phyloP scores from a whole-genome alignment of 148 eudicot genomes.

The Beta vulgaris region DNA sequence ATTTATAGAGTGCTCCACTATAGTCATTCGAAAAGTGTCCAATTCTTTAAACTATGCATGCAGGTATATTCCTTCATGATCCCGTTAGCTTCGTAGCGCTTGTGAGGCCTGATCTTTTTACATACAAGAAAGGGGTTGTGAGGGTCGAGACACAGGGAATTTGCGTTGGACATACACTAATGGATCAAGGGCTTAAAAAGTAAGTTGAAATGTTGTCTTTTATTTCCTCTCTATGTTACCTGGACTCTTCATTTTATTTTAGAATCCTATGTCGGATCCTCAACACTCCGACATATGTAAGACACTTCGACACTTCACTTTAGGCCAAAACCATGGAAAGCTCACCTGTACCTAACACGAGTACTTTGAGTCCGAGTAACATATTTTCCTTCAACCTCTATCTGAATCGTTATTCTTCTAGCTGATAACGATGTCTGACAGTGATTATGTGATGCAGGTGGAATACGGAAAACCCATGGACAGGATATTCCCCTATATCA shows the following conservation, averaged over 20 bases:
- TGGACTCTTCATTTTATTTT: too few species aligned
- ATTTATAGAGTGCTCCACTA: not conserved
- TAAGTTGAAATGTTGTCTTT: slow-evolving; percentile 21
- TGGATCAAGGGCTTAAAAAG: slow-evolving; percentile 93
- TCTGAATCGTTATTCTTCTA: not conserved
- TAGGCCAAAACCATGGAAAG: too few species aligned
- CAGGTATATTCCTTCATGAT: slow-evolving; percentile 91
- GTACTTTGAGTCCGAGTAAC: too few species aligned
- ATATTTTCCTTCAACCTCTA: slow-evolving; percentile 1
- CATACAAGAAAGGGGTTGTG: slow-evolving; percentile 82
- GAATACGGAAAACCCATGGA: slow-evolving; percentile 87
- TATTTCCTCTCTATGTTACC: too few species aligned
- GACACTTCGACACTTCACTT: too few species aligned
- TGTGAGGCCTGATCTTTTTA: slow-evolving; percentile 83
- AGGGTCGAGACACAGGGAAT: slow-evolving; percentile 96
- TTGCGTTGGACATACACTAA: slow-evolving; percentile 69
- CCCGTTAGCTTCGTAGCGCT: slow-evolving; percentile 86
- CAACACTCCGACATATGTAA: too few species aligned
- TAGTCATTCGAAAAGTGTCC: not conserved
- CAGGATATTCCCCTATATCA: slow-evolving; percentile 71
- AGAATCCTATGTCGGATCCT: too few species aligned
- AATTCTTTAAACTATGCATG: not conserved
- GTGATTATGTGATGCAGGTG: slow-evolving; percentile 48
- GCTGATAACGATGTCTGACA: not conserved
- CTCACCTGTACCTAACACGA: too few species aligned